Percentiles rank a stretch among this genome's conserved stretches.
phyloP scores from a whole-genome alignment of 139 green algal species.

The Closterium sp. region DNA sequence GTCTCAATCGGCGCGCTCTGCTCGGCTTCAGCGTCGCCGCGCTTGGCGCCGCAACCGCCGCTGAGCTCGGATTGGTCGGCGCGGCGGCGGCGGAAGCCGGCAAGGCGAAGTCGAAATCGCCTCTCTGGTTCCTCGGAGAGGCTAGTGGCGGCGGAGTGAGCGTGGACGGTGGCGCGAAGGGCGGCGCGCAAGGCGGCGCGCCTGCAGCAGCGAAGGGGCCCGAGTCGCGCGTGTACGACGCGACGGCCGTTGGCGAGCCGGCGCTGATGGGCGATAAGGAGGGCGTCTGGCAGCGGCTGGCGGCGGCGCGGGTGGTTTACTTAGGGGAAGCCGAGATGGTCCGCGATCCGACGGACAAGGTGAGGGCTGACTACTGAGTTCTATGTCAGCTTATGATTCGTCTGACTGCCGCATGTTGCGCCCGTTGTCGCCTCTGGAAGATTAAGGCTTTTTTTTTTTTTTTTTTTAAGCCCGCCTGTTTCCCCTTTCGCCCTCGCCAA shows the following conservation, averaged over 20 bases:
- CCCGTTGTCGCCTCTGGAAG: background rate
- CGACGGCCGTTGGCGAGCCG: slow-evolving; percentile 30
- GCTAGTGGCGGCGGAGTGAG: background rate
- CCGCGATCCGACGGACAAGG: slow-evolving; percentile 37
- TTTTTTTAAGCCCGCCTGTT: background rate
- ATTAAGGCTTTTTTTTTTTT: background rate
- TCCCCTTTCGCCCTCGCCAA: too few species aligned
- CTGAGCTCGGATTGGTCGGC: background rate
- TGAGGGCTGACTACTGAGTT: background rate
- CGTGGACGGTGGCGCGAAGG: background rate
- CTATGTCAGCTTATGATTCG: too few species aligned
- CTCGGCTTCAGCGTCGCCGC: background rate
- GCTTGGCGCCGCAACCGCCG: background rate
- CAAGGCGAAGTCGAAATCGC: background rate
- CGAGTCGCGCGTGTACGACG: slow-evolving; percentile 40
- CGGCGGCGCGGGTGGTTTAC: slow-evolving; percentile 26
- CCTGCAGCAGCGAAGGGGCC: background rate
- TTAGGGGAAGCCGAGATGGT: slow-evolving; percentile 35
- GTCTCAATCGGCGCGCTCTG: background rate
- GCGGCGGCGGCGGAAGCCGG: background rate
- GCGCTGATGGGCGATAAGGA: slow-evolving; percentile 6
- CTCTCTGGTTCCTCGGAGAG: background rate
- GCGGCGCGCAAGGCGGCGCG: too few species aligned
- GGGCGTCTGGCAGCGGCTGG: slow-evolving; percentile 14
- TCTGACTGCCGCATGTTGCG: background rate